Conservation (phyloP, 2,329 filamentous ascomycete species). For the Aspergillus tubingensis region DNA sequence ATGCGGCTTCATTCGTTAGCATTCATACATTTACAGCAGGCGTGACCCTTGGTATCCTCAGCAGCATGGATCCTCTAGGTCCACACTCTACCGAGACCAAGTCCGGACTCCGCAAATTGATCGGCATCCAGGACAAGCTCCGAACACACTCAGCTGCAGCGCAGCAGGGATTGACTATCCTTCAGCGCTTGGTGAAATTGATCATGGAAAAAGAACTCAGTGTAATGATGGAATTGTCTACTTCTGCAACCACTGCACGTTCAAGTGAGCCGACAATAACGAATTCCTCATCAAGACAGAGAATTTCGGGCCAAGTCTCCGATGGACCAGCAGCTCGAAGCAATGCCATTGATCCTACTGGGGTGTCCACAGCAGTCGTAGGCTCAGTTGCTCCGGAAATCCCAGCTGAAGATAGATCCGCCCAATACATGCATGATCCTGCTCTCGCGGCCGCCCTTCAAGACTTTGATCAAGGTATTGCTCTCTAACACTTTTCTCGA, state of each 20-base stretch:
- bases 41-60: constrained; percentile 24
- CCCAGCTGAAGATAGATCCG: not conserved
- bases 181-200: constrained; percentile 20
- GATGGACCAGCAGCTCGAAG: too few species aligned
- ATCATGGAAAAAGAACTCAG: constrained; percentile 27
- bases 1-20: constrained; percentile 27
- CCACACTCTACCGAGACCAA: constrained; percentile 20
- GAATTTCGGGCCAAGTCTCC: not conserved
- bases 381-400: not conserved
- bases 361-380: too few species aligned
- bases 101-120: constrained; percentile 21
- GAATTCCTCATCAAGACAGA: not conserved
- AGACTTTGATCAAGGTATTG: constrained; percentile 26
- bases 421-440: constrained; percentile 19
- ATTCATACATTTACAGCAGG: constrained; percentile 31
- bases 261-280: not conserved
- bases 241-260: not conserved
- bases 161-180: constrained; percentile 24
- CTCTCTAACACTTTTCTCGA: not conserved
- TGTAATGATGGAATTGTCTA: constrained; percentile 18
- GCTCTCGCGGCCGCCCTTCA: constrained; percentile 21
- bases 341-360: too few species aligned
- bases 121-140: constrained; percentile 24
- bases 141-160: constrained; percentile 20
- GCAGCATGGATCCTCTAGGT: constrained; percentile 24